These are phyloP conservation scores for Bidens hawaiensis DNA, from an alignment of 140 eudicot species.

Conservation along the genomic window DNA sequence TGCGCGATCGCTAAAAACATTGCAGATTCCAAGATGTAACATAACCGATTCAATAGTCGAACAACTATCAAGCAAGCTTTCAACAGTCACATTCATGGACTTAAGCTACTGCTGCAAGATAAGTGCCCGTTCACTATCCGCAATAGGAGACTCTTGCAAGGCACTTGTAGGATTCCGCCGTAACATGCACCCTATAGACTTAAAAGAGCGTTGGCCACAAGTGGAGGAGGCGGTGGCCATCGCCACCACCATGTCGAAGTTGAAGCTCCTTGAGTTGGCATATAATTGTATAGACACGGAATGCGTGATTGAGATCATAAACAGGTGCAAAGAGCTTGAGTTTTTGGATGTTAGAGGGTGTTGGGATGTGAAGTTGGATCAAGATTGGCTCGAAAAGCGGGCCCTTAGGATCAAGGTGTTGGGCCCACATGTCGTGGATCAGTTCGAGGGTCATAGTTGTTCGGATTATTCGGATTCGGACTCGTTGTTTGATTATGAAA, in stretches of 20 bases:
- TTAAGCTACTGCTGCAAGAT: slow-evolving; percentile 65
- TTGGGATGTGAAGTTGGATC: slow-evolving; percentile 73
- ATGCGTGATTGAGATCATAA: slow-evolving; percentile 50
- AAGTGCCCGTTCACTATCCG: slow-evolving; percentile 47
- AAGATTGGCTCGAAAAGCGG: slow-evolving; percentile 38
- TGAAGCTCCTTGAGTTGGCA: slow-evolving; percentile 75
- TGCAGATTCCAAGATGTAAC: slow-evolving; percentile 65
- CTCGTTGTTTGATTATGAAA: slow-evolving; percentile 56
- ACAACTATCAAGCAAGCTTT: slow-evolving; percentile 53
- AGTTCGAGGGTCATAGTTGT: slow-evolving; percentile 46
- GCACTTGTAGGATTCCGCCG: slow-evolving; percentile 50
- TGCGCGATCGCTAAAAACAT: slow-evolving; percentile 51
- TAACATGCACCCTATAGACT: slow-evolving; percentile 74
- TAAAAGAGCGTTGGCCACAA: slow-evolving; percentile 45
- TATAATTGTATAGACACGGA: slow-evolving; percentile 48
- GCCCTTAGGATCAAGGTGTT: slow-evolving; percentile 42
- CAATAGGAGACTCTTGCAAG: slow-evolving; percentile 67
- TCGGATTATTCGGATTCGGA: slow-evolving; percentile 62
- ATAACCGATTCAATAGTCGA: slow-evolving; percentile 53
- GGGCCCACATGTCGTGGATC: slow-evolving; percentile 63
- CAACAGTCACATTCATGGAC: slow-evolving; percentile 59
- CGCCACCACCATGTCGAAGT: slow-evolving; percentile 68
- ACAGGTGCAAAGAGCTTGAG: slow-evolving; percentile 50
- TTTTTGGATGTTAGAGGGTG: slow-evolving; percentile 78
- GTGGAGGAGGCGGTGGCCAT: slow-evolving; percentile 79